Evolutionary conservation across 495 filamentous ascomycete species (phyloP).

Genomic region (Penicillium flavigenum): DNA sequence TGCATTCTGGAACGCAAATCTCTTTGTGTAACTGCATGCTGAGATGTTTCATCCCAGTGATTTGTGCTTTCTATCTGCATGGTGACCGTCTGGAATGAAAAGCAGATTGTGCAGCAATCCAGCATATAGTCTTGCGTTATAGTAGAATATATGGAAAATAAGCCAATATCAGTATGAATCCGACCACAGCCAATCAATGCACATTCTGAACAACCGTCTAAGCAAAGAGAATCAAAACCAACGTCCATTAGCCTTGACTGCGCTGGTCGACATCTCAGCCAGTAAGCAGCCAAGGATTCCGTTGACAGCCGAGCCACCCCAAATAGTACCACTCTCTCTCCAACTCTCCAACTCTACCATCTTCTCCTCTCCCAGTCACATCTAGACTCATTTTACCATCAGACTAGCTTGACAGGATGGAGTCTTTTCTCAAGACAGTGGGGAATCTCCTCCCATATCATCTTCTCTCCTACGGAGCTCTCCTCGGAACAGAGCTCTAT

Average conservation of each 20-base stretch:
- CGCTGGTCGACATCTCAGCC: background rate
- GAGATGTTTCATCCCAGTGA: background rate
- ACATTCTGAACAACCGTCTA: background rate
- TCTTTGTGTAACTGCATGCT: constrained; percentile 4
- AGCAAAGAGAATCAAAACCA: background rate
- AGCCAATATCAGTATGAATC: background rate
- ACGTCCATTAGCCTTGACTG: background rate
- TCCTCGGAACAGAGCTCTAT: constrained; percentile 54
- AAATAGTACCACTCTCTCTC: background rate
- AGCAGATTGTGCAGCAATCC: background rate
- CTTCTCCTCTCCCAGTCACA: background rate
- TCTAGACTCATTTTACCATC: background rate
- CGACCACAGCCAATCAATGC: background rate
- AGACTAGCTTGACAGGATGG: constrained; percentile 14
- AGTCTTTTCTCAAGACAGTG: constrained; percentile 14
- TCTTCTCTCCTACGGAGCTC: constrained; percentile 50
- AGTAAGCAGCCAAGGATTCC: constrained; percentile 8
- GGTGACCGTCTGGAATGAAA: background rate
- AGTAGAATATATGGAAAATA: background rate
- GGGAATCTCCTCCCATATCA: constrained; percentile 43
- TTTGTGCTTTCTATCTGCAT: background rate
- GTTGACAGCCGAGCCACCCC: background rate
- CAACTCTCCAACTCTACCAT: background rate
- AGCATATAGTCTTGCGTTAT: background rate
- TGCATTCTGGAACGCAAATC: background rate